phyloP scores from a whole-genome alignment of 2,329 filamentous ascomycete genomes.

The Fonsecaea pedrosoi region DNA sequence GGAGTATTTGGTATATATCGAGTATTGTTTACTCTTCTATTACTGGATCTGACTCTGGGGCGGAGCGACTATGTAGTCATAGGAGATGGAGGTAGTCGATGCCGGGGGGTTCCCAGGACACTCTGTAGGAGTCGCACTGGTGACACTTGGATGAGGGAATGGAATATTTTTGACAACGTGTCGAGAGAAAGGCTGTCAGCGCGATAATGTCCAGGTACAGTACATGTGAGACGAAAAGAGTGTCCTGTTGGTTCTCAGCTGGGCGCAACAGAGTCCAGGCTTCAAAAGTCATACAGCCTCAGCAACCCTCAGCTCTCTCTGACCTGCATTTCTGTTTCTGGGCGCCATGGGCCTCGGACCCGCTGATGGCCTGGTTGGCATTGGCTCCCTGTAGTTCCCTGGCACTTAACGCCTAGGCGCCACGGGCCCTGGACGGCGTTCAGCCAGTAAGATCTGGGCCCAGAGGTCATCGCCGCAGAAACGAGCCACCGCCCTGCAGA shows the following conservation, averaged over 20 bases:
- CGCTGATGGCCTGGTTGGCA: not conserved
- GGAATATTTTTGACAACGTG: not conserved
- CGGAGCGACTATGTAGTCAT: constrained; percentile 2
- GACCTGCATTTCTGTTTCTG: not conserved
- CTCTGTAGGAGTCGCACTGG: not conserved
- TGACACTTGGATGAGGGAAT: not conserved
- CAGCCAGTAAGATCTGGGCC: constrained; percentile 11
- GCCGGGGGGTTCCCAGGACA: not conserved
- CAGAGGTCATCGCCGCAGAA: constrained; percentile 26
- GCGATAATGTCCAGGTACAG: not conserved
- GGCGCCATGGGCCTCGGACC: not conserved
- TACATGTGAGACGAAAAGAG: constrained; percentile 15
- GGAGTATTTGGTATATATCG: constrained; percentile 12
- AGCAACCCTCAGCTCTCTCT: constrained; percentile 12
- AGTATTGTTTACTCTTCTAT: constrained; percentile 24
- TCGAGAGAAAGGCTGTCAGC: not conserved
- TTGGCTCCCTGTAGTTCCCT: constrained; percentile 3
- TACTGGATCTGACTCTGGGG: constrained; percentile 10
- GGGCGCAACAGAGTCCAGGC: not conserved
- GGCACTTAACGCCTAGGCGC: not conserved
- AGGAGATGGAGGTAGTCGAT: not conserved
- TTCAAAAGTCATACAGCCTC: not conserved
- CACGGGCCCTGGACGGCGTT: not conserved
- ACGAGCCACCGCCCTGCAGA: constrained; percentile 3
- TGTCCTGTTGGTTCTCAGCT: constrained; percentile 15